phyloP scores from a whole-genome alignment of 768 basidiomycete species.

The Amanita molliuscula region DNA sequence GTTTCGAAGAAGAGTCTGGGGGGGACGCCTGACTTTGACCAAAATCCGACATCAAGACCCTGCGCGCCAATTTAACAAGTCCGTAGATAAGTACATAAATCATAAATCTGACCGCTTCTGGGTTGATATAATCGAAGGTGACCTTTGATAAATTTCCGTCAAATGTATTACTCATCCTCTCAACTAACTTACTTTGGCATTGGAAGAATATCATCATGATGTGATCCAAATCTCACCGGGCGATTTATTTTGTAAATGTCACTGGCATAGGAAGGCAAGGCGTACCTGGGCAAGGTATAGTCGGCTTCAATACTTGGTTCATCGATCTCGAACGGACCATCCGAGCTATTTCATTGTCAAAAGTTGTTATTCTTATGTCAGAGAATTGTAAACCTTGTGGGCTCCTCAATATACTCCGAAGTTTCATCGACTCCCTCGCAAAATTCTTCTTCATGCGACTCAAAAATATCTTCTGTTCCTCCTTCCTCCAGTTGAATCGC shows the following conservation, averaged over 20 bases:
- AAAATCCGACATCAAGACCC: background rate
- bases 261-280: background rate
- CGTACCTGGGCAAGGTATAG: background rate
- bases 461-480: slow-evolving; percentile 9
- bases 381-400: background rate
- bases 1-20: background rate
- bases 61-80: background rate
- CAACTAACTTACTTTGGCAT: background rate
- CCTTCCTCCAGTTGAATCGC: slow-evolving; percentile 14
- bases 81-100: background rate
- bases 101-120: background rate
- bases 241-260: background rate
- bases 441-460: slow-evolving; percentile 10
- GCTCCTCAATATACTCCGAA: background rate
- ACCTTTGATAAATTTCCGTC: background rate
- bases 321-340: background rate
- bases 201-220: background rate
- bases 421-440: background rate
- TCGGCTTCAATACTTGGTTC: background rate
- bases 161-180: background rate
- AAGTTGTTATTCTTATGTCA: background rate
- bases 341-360: background rate
- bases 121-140: background rate
- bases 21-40: background rate
- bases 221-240: background rate